Percentiles rank a stretch among this genome's conserved stretches.
These are phyloP conservation scores for Fusarium proliferatum DNA, from an alignment of 2,329 filamentous ascomycete genomes.

Conservation along the genomic window DNA sequence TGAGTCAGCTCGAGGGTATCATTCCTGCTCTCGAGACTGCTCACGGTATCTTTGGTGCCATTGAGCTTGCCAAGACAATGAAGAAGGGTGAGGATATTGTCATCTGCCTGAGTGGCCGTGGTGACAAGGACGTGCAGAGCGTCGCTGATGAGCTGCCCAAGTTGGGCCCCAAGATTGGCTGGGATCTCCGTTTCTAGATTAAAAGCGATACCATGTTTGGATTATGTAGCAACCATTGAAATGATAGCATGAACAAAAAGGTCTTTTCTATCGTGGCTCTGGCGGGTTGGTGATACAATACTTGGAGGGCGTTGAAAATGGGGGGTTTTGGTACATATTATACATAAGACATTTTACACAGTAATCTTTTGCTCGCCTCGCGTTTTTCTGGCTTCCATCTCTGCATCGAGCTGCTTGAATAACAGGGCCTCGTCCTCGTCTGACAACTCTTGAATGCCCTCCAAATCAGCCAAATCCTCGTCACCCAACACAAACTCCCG, in stretches of 20 bases:
- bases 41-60: slow-evolving; percentile 89
- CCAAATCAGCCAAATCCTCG: slow-evolving; percentile 52
- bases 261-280: slow-evolving; percentile 29
- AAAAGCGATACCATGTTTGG: slow-evolving; percentile 37
- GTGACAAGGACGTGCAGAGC: slow-evolving; percentile 98
- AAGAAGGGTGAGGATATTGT: slow-evolving; percentile 88
- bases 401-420: slow-evolving; percentile 49
- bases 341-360: slow-evolving; percentile 42
- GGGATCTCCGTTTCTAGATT: slow-evolving; percentile 68
- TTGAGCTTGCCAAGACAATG: slow-evolving; percentile 94
- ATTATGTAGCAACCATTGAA: slow-evolving; percentile 21
- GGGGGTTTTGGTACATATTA: slow-evolving; percentile 46
- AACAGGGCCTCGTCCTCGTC: slow-evolving; percentile 52
- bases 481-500: slow-evolving; percentile 62
- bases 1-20: slow-evolving; percentile 92
- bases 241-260: slow-evolving; percentile 30
- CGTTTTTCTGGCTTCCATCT: slow-evolving; percentile 27
- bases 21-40: slow-evolving; percentile 95
- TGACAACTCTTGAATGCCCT: slow-evolving; percentile 54
- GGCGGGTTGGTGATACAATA: slow-evolving; percentile 39
- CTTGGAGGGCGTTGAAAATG: slow-evolving; percentile 41
- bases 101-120: slow-evolving; percentile 91
- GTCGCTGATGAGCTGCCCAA: slow-evolving; percentile 93
- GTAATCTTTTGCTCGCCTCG: slow-evolving; percentile 28
- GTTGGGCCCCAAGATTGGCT: slow-evolving; percentile 87